These are phyloP conservation scores for Mycosphaerella sp. DNA, from an alignment of 2,329 filamentous ascomycete genomes.

Conservation along the genomic window DNA sequence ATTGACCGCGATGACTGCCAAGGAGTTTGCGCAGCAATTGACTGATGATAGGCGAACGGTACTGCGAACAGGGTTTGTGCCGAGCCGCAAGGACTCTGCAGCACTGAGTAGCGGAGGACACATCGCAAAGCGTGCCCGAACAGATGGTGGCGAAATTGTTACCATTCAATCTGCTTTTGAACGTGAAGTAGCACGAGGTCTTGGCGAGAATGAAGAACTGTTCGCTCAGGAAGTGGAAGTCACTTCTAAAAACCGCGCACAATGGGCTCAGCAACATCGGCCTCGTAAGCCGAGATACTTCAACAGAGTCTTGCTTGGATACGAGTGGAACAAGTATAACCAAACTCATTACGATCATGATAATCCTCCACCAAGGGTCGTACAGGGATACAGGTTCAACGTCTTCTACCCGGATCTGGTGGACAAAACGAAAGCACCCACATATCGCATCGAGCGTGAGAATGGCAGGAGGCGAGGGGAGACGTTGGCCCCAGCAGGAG, in stretches of 20 bases:
- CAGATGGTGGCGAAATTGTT: slow-evolving; percentile 17
- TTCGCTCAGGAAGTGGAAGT: slow-evolving; percentile 86
- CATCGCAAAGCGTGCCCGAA: slow-evolving; percentile 27
- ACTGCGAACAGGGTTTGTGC: slow-evolving; percentile 61
- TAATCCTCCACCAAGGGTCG: slow-evolving; percentile 94
- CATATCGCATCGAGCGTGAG: slow-evolving; percentile 92
- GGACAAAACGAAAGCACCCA: slow-evolving; percentile 89
- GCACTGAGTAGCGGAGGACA: slow-evolving; percentile 10
- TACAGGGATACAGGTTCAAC: slow-evolving; percentile 99
- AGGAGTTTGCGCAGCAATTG: slow-evolving; percentile 52
- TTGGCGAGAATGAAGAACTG: slow-evolving; percentile 91
- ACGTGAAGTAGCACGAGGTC: slow-evolving; percentile 81
- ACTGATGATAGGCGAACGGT: slow-evolving; percentile 56
- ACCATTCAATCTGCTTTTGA: slow-evolving; percentile 44
- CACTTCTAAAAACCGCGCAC: slow-evolving; percentile 55
- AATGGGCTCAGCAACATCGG: slow-evolving; percentile 78
- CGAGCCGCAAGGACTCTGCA: slow-evolving; percentile 38
- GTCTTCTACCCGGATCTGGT: slow-evolving; percentile 98
- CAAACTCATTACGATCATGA: slow-evolving; percentile 99
- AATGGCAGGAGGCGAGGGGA: slow-evolving; percentile 83
- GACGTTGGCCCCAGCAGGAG: slow-evolving; percentile 85
- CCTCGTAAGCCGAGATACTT: slow-evolving; percentile 94
- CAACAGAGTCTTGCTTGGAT: slow-evolving; percentile 97
- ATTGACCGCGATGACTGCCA: slow-evolving; percentile 53
- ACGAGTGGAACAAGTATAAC: slow-evolving; percentile 99